Evolutionary conservation across 73 alveolate species (phyloP).

Genomic region (Tetrahymena borealis): DNA sequence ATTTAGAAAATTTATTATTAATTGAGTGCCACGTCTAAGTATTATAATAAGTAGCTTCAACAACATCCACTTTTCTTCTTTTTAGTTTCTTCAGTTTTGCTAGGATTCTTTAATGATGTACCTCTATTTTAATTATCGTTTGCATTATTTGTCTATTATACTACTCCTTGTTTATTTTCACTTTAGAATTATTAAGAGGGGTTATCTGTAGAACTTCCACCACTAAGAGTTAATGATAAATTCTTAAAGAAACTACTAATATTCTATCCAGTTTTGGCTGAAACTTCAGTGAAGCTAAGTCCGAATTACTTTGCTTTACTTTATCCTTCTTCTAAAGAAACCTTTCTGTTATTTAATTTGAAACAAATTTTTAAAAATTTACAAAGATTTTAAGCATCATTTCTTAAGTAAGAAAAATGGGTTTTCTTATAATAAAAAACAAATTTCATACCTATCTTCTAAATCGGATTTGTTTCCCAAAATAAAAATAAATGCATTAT

Average conservation of each 20-base stretch:
- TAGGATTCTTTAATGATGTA: not conserved
- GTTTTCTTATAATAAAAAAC: not conserved
- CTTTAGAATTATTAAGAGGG: not conserved
- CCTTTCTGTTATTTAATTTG: too few species aligned
- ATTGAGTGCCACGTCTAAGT: too few species aligned
- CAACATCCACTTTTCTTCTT: not conserved
- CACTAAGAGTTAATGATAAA: slow-evolving; percentile 3
- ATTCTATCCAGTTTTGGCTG: slow-evolving; percentile 35
- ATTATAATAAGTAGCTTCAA: not conserved
- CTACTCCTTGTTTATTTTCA: not conserved
- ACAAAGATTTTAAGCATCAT: slow-evolving; percentile 9
- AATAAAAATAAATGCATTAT: slow-evolving; percentile 33
- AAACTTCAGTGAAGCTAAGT: slow-evolving; percentile 24
- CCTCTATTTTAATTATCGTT: not conserved
- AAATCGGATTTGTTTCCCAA: slow-evolving; percentile 33
- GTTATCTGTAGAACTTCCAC: not conserved
- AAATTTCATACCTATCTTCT: not conserved
- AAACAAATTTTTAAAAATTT: not conserved
- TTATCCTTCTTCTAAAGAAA: not conserved
- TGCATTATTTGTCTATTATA: not conserved
- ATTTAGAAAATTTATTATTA: too few species aligned
- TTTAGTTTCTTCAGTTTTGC: not conserved
- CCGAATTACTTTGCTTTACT: slow-evolving; percentile 26
- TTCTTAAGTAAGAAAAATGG: not conserved
- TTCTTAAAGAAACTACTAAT: slow-evolving; percentile 19